Conservation (phyloP, 176 grass and related monocot species). For the Rhynchospora pubera region DNA sequence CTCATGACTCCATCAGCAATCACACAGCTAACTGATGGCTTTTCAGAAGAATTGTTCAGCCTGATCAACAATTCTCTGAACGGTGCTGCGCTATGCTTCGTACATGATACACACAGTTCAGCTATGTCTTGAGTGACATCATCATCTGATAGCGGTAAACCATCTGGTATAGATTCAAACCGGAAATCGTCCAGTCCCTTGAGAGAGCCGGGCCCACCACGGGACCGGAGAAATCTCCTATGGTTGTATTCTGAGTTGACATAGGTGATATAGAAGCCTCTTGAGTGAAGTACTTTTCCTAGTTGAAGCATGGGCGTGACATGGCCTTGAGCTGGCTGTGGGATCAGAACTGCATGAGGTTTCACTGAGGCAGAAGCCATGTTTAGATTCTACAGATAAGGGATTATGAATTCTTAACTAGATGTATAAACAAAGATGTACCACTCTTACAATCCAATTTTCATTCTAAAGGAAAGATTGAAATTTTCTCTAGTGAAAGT, state of each 20-base stretch:
- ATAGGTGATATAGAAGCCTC: constrained; percentile 59
- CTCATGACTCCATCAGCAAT: constrained; percentile 69
- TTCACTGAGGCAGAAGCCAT: constrained; percentile 1
- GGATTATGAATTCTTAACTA: background rate
- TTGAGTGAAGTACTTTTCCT: constrained; percentile 53
- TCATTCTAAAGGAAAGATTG: background rate
- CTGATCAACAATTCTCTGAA: constrained; percentile 43
- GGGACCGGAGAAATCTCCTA: constrained; percentile 40
- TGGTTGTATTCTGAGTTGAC: constrained; percentile 82
- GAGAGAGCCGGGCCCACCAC: constrained; percentile 28
- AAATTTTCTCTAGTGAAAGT: background rate
- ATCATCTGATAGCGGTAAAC: constrained; percentile 37
- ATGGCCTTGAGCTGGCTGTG: constrained; percentile 64
- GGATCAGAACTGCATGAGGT: constrained; percentile 53
- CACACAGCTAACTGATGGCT: constrained; percentile 46
- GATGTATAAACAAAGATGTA: background rate
- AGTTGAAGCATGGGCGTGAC: constrained; percentile 72
- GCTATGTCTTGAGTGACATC: constrained; percentile 80
- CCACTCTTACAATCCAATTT: background rate
- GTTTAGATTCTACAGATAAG: background rate
- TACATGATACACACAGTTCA: constrained; percentile 39
- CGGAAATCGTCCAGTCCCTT: constrained; percentile 39
- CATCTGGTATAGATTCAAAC: constrained; percentile 50
- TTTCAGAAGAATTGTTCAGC: constrained; percentile 21
- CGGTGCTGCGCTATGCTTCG: constrained; percentile 30